Evolutionary conservation across 768 basidiomycete genomes (phyloP), one percentile per base, ranked within the genome.

Genomic region (Russula brevipes): DNA sequence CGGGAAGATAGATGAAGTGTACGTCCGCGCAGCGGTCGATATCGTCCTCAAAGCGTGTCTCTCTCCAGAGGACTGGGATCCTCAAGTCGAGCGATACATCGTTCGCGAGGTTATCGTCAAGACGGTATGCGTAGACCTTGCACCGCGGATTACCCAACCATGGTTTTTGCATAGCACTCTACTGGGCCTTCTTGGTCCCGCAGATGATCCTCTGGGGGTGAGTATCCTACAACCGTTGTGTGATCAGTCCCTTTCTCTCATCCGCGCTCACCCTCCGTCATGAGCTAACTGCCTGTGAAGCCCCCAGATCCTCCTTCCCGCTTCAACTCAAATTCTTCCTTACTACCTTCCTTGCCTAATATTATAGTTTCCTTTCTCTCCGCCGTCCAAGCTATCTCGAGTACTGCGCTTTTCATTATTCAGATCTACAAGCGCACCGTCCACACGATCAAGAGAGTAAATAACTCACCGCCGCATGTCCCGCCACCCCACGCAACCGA

Each of bases 121-220:
- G 68, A 79, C 91, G 30, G 75, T 98, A 6, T 76, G 88, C 31
- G 70, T 88, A 24, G 72, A 68, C 17, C 67, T 78, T 4, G 72
- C 75, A 31, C 86, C 86, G 36, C 85, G 83, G 67, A 72, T 96
- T 55, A 82, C 85, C 6, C 88, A 97, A 72, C 89, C 91, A 0
- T 98, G 95, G 94, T 98, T 97, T 72, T 82, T 96, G 51, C 85
- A 93, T 61, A 85, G 79, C 69, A 70, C 81, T 3, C 77, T 89
- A 11, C 77, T 95, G 41, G 85, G 86, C 69, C 72, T 87, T 3
- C 75, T 96, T 11, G 88, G 84, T 7, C 76, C 79, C 31, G 41
- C 46, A 1, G 65, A 66, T 14, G 61, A 47, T 3, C 49, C 38
- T 39, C 4, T 66, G 38, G 30, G 42, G 14, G 66, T 67, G 60